Conservation (phyloP, 306 rosid species). For the Prunus dulcis region DNA sequence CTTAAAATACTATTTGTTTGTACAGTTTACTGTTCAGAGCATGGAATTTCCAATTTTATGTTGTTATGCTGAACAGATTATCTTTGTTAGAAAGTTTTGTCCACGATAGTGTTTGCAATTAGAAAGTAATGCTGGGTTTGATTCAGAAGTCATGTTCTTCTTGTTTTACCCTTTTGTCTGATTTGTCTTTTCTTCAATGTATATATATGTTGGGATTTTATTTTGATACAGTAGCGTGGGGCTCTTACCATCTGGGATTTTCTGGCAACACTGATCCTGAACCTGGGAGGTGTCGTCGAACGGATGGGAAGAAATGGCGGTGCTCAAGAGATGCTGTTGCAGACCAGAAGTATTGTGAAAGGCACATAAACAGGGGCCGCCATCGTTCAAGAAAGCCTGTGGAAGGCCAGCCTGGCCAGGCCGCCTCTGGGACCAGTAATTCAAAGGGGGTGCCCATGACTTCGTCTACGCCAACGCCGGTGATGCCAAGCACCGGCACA, state of each 20-base stretch:
- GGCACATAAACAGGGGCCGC: conserved; percentile 63
- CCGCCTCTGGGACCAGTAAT: conserved; percentile 35
- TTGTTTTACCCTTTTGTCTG: conserved; percentile 11
- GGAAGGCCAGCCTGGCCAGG: conserved; percentile 63
- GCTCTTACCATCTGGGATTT: conserved; percentile 47
- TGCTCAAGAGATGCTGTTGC: conserved; percentile 60
- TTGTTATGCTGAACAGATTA: neutral
- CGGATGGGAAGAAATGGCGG: conserved; percentile 66
- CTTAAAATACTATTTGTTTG: neutral
- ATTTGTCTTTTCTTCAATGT: neutral
- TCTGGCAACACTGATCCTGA: conserved; percentile 49
- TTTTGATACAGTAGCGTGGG: conserved; percentile 38
- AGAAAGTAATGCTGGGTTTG: conserved; percentile 19
- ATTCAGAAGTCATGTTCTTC: conserved; percentile 14
- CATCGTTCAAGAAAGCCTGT: conserved; percentile 76
- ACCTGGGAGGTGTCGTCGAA: conserved; percentile 63
- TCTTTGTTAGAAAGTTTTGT: conserved; percentile 10
- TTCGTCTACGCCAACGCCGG: conserved; percentile 23
- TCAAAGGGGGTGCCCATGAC: conserved; percentile 25
- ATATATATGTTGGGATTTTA: neutral
- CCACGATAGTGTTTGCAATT: conserved; percentile 1
- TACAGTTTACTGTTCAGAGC: neutral
- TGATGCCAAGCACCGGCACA: conserved; percentile 24
- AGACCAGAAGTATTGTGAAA: conserved; percentile 60
- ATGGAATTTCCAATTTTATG: neutral